Percentiles rank a stretch among this genome's conserved stretches.
Conservation (phyloP, 345 rosid genomes). For the Populus deltoides region DNA sequence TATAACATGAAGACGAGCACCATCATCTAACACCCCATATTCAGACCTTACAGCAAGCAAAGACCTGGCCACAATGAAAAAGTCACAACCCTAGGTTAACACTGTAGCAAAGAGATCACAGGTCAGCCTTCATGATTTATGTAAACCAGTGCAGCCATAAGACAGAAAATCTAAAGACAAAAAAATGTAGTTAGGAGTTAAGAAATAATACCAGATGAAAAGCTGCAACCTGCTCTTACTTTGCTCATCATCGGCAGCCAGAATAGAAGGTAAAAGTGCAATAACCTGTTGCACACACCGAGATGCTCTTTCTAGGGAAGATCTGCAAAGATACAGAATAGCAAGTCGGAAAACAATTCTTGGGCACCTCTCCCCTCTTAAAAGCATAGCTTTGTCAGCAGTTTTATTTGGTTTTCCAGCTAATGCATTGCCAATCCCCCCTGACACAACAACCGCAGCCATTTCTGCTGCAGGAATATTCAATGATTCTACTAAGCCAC, state of each 20-base stretch:
- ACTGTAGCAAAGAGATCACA: background rate
- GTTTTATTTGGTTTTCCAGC: conserved; percentile 73
- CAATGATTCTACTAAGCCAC: conserved; percentile 89
- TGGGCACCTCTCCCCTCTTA: conserved; percentile 92
- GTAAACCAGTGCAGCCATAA: background rate
- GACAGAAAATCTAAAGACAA: background rate
- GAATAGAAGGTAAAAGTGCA: conserved; percentile 73
- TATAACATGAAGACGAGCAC: conserved; percentile 88
- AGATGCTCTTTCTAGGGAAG: conserved; percentile 84
- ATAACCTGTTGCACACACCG: conserved; percentile 79
- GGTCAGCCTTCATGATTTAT: background rate
- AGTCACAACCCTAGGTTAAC: conserved; percentile 16
- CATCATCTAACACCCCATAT: conserved; percentile 75
- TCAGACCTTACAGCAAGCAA: conserved; percentile 76
- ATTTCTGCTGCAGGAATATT: conserved; percentile 98
- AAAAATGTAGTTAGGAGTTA: background rate
- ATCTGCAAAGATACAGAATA: conserved; percentile 68
- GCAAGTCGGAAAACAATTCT: conserved; percentile 83
- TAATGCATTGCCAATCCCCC: conserved; percentile 89
- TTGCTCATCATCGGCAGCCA: conserved; percentile 83
- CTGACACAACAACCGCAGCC: conserved; percentile 98
- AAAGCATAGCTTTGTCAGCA: conserved; percentile 88
- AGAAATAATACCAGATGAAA: conserved; percentile 62
- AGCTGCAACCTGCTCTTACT: conserved; percentile 86
- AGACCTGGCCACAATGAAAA: conserved; percentile 46